These are phyloP conservation scores for Luffa acutangula DNA, from an alignment of 306 rosid species.

Conservation along the genomic window DNA sequence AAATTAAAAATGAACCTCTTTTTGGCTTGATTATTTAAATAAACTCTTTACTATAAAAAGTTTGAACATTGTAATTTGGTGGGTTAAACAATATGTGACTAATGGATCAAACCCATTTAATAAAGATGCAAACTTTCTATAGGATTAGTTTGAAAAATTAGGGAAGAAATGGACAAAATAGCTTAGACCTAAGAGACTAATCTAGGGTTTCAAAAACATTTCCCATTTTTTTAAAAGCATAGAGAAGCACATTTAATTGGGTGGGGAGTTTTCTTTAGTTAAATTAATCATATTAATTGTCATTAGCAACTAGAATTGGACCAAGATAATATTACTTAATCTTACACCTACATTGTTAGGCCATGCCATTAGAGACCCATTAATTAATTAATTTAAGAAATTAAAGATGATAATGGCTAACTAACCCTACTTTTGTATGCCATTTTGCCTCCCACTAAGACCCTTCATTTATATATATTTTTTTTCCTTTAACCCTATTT, in stretches of 20 bases:
- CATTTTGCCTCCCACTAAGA: background rate
- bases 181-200: background rate
- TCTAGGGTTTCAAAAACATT: background rate
- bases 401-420: background rate
- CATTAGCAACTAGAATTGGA: background rate
- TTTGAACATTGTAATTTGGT: background rate
- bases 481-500: too few relatives aligned
- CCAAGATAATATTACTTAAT: constrained; percentile 7
- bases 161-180: background rate
- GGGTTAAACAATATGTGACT: background rate
- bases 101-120: constrained; percentile 1
- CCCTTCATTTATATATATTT: background rate
- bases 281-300: background rate
- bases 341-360: constrained; percentile 1
- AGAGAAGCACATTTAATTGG: background rate
- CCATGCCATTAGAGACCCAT: background rate
- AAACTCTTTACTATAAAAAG: background rate
- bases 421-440: background rate
- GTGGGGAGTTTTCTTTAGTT: background rate
- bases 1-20: background rate
- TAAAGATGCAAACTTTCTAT: background rate
- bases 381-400: background rate
- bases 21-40: background rate
- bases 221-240: background rate
- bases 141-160: background rate